phyloP scores from a whole-genome alignment of 2,329 filamentous ascomycete genomes.

The Aspergillus sp. region DNA sequence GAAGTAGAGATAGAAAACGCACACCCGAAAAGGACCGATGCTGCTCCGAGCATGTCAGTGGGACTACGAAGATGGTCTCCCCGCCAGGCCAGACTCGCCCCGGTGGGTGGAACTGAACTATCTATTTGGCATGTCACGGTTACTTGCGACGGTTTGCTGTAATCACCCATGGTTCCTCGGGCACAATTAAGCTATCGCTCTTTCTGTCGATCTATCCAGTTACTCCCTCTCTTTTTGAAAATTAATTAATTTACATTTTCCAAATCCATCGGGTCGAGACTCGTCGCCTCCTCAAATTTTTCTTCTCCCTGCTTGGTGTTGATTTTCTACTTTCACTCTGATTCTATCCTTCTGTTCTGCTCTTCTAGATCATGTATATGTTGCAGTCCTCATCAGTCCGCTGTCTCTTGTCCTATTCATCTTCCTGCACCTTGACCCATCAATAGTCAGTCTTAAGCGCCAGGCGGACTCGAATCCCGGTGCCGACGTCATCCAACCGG shows the following conservation, averaged over 20 bases:
- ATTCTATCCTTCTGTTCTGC: conserved; percentile 2
- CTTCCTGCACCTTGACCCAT: neutral
- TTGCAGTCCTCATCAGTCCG: conserved; percentile 1
- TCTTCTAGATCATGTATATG: neutral
- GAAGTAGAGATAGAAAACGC: neutral
- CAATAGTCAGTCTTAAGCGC: neutral
- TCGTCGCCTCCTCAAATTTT: conserved; percentile 10
- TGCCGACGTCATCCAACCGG: conserved; percentile 11
- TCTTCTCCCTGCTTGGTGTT: conserved; percentile 9
- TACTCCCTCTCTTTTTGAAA: conserved; percentile 2
- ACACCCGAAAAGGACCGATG: neutral
- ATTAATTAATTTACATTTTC: neutral
- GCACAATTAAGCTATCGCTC: neutral
- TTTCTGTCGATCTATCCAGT: neutral
- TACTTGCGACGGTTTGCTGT: neutral
- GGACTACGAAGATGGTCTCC: neutral
- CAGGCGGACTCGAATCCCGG: neutral
- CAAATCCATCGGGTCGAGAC: neutral
- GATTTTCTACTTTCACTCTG: neutral
- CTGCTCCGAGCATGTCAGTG: neutral
- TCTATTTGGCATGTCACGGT: neutral
- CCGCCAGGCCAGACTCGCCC: neutral
- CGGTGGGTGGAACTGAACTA: neutral
- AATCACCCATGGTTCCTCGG: conserved; percentile 3
- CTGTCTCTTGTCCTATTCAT: neutral